Evolutionary conservation across 768 basidiomycete genomes (phyloP), one percentile per base, ranked within the genome.

Genomic region (Phylloporus sp.): DNA sequence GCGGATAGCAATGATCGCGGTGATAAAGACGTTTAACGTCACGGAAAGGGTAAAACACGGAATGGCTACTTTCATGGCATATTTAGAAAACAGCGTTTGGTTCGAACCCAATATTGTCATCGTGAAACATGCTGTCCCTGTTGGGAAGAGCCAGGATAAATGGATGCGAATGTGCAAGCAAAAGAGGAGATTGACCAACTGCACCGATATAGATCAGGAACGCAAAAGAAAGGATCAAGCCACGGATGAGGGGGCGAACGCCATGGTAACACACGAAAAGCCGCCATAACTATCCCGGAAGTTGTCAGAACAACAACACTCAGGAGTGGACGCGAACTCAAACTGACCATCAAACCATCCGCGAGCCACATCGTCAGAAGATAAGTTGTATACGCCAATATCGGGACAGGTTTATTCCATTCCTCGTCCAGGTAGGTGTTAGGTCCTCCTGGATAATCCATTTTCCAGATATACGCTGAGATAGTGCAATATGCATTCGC

Each of bases 401-500:
- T 10, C 9, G 50, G 34, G 38, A 50, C 4, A 16, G 42, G 34
- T 16, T 27, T 26, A 20, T 29, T 38, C 50, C 50, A 50, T 29
- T 18, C 5, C 2, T 4, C 18, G 34, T 31, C 31, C n/a, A 42
- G 0, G 18, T 45, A 45, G 10, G 20, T 22, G 4, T 2, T 6
- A n/a, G 42, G 49, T n/a, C 43, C 49, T 23, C 43, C 50, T 5
- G 43, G 27, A 24, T 50, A 50, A 43, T 50, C 24, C 35, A 38
- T 31, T 24, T 45, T 6, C 50, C 42, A 50, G 5, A 35, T 29
- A 31, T 11, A 50, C 1, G 50, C 42, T 8, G 44, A 36, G 4
- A 50, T 31, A 8, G 7, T 6, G 11, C 9, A 24, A 16, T 32
- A 20, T 8, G 43, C 35, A 12, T 38, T 50, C 13, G 27, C 27